These are phyloP conservation scores for Epichloe scottii DNA, from an alignment of 2,329 filamentous ascomycete species.

Conservation along the genomic window DNA sequence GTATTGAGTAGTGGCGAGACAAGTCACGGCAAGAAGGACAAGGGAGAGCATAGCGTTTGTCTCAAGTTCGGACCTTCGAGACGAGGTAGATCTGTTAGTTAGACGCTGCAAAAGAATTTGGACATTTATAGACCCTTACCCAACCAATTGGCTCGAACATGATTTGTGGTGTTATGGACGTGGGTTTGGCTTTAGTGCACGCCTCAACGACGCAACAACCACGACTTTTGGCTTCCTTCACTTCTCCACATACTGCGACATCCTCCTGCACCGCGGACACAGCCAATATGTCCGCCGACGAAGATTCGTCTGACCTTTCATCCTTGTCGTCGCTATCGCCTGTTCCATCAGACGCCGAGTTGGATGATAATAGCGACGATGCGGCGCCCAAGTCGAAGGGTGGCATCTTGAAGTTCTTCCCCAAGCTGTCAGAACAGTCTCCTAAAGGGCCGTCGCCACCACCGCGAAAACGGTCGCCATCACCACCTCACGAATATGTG, in stretches of 20 bases:
- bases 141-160: conserved; percentile 18
- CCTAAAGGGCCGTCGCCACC: conserved; percentile 51
- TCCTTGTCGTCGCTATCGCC: conserved; percentile 39
- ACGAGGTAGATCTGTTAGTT: conserved; percentile 4
- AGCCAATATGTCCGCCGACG: conserved; percentile 42
- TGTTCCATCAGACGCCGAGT: conserved; percentile 31
- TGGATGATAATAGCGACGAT: conserved; percentile 32
- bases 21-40: not conserved
- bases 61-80: not conserved
- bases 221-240: conserved; percentile 14
- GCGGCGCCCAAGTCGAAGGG: conserved; percentile 34
- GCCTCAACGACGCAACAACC: conserved; percentile 14
- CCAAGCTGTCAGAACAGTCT: conserved; percentile 38
- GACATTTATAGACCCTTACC: conserved; percentile 13
- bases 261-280: conserved; percentile 11
- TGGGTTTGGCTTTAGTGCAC: conserved; percentile 18
- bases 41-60: not conserved
- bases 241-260: conserved; percentile 16
- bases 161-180: conserved; percentile 19
- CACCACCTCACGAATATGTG: conserved; percentile 80
- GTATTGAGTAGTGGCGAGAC: not conserved
- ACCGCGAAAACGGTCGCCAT: conserved; percentile 68
- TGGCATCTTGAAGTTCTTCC: conserved; percentile 57
- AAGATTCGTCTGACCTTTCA: conserved; percentile 52
- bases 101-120: conserved; percentile 9